Conservation (phyloP, 1,139 yeast species). For the Hanseniaspora gamundiae region DNA sequence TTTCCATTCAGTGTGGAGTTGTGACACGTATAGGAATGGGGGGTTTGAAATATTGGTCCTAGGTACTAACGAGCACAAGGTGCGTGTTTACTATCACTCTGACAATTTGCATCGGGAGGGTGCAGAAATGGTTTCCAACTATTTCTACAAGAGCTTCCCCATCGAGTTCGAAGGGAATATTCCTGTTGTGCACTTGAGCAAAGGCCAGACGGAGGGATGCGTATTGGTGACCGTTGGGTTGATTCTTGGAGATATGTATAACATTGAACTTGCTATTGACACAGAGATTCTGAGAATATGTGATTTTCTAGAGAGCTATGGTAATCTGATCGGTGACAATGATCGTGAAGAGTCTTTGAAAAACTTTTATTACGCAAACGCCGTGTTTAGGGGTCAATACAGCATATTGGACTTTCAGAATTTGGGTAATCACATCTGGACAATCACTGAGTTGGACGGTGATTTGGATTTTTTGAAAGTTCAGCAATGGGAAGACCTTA, state of each 20-base stretch:
- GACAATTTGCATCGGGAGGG: not conserved
- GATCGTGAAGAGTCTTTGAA: not conserved
- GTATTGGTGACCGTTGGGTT: not conserved
- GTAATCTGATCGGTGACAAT: not conserved
- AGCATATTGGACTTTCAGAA: not conserved
- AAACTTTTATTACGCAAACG: not conserved
- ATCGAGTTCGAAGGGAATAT: not conserved
- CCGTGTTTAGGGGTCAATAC: not conserved
- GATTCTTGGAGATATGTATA: not conserved
- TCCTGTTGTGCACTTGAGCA: not conserved
- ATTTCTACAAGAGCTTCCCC: not conserved
- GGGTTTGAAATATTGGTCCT: not conserved
- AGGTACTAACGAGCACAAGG: not conserved
- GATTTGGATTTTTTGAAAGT: not conserved
- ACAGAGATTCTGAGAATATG: not conserved
- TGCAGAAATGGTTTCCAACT: not conserved
- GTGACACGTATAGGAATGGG: not conserved
- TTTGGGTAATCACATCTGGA: not conserved
- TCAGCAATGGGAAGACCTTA: not conserved
- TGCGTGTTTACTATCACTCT: not conserved
- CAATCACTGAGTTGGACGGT: not conserved
- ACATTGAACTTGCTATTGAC: not conserved
- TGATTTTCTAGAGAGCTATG: not conserved
- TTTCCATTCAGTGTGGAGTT: not conserved
- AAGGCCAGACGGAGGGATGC: no score